A percentile compares a stretch with the other conserved stretches of the same genome.
Conservation (phyloP, 2,329 filamentous ascomycete genomes). For the Penicillium fuscoglaucum region DNA sequence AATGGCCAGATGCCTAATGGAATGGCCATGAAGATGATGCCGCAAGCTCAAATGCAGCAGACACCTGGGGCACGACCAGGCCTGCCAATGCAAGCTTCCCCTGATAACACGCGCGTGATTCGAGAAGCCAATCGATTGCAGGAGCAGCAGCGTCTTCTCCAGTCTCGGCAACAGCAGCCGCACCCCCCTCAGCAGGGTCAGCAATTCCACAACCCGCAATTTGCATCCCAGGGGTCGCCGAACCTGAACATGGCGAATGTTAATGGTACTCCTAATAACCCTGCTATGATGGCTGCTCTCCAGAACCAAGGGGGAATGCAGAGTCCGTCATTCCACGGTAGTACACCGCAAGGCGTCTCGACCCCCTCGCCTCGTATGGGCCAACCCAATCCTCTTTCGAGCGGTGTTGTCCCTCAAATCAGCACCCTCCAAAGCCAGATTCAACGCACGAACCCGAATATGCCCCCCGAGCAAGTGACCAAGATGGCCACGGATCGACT, state of each 20-base stretch:
- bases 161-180: constrained; percentile 48
- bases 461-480: constrained; percentile 56
- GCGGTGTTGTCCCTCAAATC: constrained; percentile 56
- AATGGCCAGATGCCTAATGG: constrained; percentile 54
- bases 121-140: constrained; percentile 51
- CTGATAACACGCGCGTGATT: constrained; percentile 50
- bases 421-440: constrained; percentile 56
- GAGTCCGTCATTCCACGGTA: constrained; percentile 46
- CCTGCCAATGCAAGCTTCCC: constrained; percentile 56
- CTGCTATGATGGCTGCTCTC: constrained; percentile 48
- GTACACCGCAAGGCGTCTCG: constrained; percentile 42
- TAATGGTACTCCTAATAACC: constrained; percentile 42
- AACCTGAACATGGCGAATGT: constrained; percentile 46
- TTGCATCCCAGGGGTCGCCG: constrained; percentile 44
- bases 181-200: constrained; percentile 36
- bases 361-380: constrained; percentile 50
- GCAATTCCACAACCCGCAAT: constrained; percentile 43
- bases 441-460: constrained; percentile 52
- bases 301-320: constrained; percentile 45
- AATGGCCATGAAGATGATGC: constrained; percentile 58
- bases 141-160: constrained; percentile 61
- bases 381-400: constrained; percentile 53
- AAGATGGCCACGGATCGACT: constrained; percentile 55
- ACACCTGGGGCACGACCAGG: constrained; percentile 39
- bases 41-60: constrained; percentile 60